Conservation (phyloP, 805 yeast genomes). For the Metschnikowia kofuensis region DNA sequence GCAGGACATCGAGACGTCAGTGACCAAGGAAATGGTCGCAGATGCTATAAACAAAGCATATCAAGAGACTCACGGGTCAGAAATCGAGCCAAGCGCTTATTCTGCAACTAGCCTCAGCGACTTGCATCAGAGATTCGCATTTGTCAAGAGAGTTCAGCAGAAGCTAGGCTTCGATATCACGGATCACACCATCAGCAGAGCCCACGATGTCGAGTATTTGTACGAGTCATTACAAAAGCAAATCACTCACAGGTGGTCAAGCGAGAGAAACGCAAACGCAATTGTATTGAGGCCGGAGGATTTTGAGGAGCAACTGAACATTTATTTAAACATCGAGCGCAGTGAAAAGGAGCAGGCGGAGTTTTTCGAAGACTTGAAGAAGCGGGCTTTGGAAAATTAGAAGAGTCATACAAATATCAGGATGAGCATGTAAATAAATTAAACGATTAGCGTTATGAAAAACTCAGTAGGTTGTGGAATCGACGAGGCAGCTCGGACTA, state of each 20-base stretch:
- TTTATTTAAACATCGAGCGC: conserved; percentile 52
- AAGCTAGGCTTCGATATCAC: conserved; percentile 51
- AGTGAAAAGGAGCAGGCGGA: conserved; percentile 43
- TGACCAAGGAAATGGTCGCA: conserved; percentile 23
- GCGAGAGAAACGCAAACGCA: conserved; percentile 74
- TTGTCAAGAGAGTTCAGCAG: conserved; percentile 47
- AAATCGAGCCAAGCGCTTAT: conserved; percentile 6
- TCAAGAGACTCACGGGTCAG: conserved; percentile 15
- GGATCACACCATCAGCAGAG: conserved; percentile 46
- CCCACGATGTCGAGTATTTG: conserved; percentile 40
- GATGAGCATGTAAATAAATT: conserved; percentile 7
- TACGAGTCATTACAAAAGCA: conserved; percentile 34
- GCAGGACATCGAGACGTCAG: conserved; percentile 28
- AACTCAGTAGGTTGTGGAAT: too few relatives aligned
- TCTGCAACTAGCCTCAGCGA: conserved; percentile 24
- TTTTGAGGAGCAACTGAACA: conserved; percentile 52
- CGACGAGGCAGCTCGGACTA: too few relatives aligned
- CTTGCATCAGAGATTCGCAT: conserved; percentile 46
- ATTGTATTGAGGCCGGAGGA: conserved; percentile 56
- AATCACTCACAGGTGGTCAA: conserved; percentile 43
- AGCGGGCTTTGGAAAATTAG: conserved; percentile 33
- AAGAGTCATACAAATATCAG: neutral
- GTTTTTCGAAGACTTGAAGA: conserved; percentile 45
- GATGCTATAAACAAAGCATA: conserved; percentile 25
- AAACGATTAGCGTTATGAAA: neutral